A percentile compares a stretch with the other conserved stretches of the same genome.
Evolutionary conservation across 2,329 filamentous ascomycete genomes (phyloP).

Genomic region (Colletotrichum destructivum): DNA sequence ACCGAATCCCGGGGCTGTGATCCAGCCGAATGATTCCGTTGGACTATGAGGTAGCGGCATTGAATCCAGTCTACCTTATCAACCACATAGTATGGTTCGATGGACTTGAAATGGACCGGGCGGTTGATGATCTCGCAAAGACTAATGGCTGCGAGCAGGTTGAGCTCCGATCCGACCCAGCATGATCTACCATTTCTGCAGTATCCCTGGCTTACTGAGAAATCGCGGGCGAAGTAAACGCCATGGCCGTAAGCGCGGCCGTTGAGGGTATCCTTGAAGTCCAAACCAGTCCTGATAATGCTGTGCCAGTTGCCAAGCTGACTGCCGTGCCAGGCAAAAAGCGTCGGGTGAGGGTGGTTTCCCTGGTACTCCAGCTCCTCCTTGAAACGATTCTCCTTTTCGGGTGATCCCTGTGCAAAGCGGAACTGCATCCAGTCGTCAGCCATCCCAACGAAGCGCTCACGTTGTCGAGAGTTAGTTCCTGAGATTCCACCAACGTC

Average conservation of each 20-base stretch:
- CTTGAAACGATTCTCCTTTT: conserved; percentile 85
- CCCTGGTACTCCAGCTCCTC: conserved; percentile 69
- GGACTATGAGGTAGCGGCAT: conserved; percentile 84
- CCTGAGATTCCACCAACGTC: conserved; percentile 10
- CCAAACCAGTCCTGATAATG: conserved; percentile 86
- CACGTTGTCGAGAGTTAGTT: conserved; percentile 49
- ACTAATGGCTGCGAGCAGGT: conserved; percentile 73
- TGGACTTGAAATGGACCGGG: conserved; percentile 71
- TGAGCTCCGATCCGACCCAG: conserved; percentile 80
- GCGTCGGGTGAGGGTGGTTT: conserved; percentile 70
- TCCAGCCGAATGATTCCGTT: neutral
- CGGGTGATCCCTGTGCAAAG: conserved; percentile 89
- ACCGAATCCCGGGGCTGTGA: neutral
- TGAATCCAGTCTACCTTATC: conserved; percentile 88
- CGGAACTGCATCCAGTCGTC: conserved; percentile 82
- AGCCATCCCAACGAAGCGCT: conserved; percentile 74
- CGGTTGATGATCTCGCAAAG: conserved; percentile 90
- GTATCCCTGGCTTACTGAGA: conserved; percentile 71
- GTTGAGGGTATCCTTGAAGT: conserved; percentile 74
- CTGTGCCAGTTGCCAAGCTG: conserved; percentile 86
- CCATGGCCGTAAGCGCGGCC: conserved; percentile 84
- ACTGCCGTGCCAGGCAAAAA: conserved; percentile 93
- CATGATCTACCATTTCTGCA: neutral
- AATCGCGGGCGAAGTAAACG: conserved; percentile 81
- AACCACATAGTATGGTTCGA: conserved; percentile 78